Evolutionary conservation across 164 flowering plant genomes (phyloP), one percentile per base, ranked within the genome.

Genomic region (Nymphaea thermarum): DNA sequence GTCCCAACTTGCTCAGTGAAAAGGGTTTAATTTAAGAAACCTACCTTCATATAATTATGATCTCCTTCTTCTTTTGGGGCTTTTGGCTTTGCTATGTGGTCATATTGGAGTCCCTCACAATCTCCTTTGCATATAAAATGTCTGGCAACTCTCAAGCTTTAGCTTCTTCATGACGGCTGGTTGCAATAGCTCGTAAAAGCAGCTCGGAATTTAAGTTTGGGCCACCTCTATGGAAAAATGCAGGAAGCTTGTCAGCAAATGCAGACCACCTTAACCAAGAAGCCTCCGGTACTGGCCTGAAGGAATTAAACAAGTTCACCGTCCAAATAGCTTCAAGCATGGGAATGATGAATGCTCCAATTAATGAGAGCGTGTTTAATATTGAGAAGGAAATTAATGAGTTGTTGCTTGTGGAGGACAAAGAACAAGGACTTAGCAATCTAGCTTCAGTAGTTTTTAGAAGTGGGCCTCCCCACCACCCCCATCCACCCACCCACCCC

Each of bases 101-200:
- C 92, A 92, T 63, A n/a, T 95, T 68, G 99, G 99, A 68, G 85
- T 95, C 69, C 99, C 99, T 69, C 99, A 43, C 99, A 95, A 70
- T 95, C 99, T 69, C 99, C 99, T 60, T 92, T 95, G 99, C 99
- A 95, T 73, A 95, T 98, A 64, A 95, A 95, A 83, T 90, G 98
- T 71, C 78, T 95, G 57, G 99, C 99, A 5, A 95, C 99, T 77
- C 93, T 95, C 43, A 95, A 95, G 74, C 90, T 92, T 71, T 97
- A 95, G 91, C 76, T 94, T 75, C 96, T 94, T 62, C 87, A 97
- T 4, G 90, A 71, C 73, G 86, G 41, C 86, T 94, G 4, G 96
- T 91, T n/a, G 80, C 78, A 60, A 83, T 91, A 59, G 99, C 99
- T 42, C 87, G 82, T 43, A 72, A 68, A 68, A 82, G 93, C 67